Conservation (phyloP, 2,329 filamentous ascomycete species). For the Raffaelea arxii region DNA sequence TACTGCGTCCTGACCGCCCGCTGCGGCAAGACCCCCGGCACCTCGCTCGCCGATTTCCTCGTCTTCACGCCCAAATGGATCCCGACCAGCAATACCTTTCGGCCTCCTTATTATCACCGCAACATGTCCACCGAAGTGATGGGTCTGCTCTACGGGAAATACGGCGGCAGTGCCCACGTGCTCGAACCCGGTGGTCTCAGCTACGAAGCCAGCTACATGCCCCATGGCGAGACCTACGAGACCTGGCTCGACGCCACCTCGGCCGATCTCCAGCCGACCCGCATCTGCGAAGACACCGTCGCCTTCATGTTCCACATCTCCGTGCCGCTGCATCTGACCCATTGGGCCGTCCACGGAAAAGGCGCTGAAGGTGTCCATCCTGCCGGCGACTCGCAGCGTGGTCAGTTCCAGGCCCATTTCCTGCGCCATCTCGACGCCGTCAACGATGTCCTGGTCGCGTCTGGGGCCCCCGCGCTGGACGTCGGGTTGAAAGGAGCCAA, state of each 20-base stretch:
- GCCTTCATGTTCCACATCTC: conserved; percentile 12
- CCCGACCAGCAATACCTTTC: conserved; percentile 50
- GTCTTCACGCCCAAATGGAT: conserved; percentile 60
- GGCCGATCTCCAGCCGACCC: conserved; percentile 6
- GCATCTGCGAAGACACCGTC: conserved; percentile 5
- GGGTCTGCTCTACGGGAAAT: conserved; percentile 35
- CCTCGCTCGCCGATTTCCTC: conserved; percentile 53
- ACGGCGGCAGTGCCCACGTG: conserved; percentile 17
- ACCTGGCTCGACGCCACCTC: conserved; percentile 19
- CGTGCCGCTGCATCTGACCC: conserved; percentile 5
- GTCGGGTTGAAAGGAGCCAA: no score
- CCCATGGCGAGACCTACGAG: conserved; percentile 24
- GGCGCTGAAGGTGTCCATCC: background rate
- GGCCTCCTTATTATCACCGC: conserved; percentile 57
- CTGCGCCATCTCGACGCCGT: conserved; percentile 4
- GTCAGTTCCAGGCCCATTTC: conserved; percentile 5
- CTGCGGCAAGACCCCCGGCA: conserved; percentile 40
- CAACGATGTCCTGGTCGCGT: conserved; percentile 20
- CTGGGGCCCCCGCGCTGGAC: background rate
- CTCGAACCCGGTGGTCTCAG: conserved; percentile 21
- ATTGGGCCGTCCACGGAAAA: conserved; percentile 1
- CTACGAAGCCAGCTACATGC: conserved; percentile 25
- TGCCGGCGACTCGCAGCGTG: conserved; percentile 2
- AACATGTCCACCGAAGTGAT: conserved; percentile 49
- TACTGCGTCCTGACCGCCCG: conserved; percentile 55